A percentile compares a stretch with the other conserved stretches of the same genome.
These are phyloP conservation scores for Hyphodiscus hymeniophilus DNA, from an alignment of 495 filamentous ascomycete genomes.

Conservation along the genomic window DNA sequence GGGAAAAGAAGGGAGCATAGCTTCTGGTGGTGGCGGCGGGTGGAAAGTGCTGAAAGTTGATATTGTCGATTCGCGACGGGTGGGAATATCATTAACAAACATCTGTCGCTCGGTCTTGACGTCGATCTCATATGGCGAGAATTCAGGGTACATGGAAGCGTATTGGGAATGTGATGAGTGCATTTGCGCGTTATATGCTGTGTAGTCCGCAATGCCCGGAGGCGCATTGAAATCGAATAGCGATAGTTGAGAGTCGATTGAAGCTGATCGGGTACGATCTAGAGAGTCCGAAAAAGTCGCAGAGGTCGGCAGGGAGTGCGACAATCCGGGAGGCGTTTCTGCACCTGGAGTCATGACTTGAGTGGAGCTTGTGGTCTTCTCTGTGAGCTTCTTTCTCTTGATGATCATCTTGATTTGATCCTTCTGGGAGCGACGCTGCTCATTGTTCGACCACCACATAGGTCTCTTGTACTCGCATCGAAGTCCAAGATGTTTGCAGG, in stretches of 20 bases:
- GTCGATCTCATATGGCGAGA: slow-evolving; percentile 86
- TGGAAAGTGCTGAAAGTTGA: slow-evolving; percentile 84
- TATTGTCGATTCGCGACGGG: slow-evolving; percentile 71
- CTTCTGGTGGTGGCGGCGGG: slow-evolving; percentile 56
- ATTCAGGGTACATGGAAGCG: slow-evolving; percentile 29
- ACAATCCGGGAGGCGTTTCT: slow-evolving; percentile 67
- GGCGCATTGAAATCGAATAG: slow-evolving; percentile 61
- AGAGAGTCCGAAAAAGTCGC: slow-evolving; percentile 68
- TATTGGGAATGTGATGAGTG: slow-evolving; percentile 31
- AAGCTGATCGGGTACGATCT: slow-evolving; percentile 61
- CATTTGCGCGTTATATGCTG: slow-evolving; percentile 48
- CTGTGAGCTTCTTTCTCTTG: slow-evolving; percentile 87
- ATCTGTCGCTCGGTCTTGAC: slow-evolving; percentile 92
- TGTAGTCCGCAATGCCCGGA: slow-evolving; percentile 50
- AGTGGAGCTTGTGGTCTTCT: slow-evolving; percentile 61
- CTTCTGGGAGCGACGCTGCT: slow-evolving; percentile 78
- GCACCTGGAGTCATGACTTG: slow-evolving; percentile 44
- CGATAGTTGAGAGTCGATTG: slow-evolving; percentile 68
- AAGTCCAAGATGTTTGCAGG: slow-evolving; percentile 81
- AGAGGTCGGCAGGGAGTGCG: slow-evolving; percentile 73
- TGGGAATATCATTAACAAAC: slow-evolving; percentile 84
- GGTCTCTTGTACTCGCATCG: slow-evolving; percentile 93
- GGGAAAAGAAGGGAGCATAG: slow-evolving; percentile 55
- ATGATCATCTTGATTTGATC: slow-evolving; percentile 95
- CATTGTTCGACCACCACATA: slow-evolving; percentile 92